These are phyloP conservation scores for Phytophthora lateralis DNA, from an alignment of 352 stramenopile species.

Conservation along the genomic window DNA sequence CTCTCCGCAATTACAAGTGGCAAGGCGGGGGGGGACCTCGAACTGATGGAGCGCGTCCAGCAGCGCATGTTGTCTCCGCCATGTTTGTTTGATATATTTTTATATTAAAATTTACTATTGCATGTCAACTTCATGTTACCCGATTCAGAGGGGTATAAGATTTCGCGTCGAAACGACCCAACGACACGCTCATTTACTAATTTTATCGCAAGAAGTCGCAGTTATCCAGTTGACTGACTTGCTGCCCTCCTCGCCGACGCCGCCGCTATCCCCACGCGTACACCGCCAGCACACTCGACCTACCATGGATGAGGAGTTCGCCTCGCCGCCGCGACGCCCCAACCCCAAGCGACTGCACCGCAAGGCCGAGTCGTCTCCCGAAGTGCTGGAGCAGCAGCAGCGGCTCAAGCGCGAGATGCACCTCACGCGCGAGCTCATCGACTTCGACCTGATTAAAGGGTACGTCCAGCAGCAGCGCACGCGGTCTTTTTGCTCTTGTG, in stretches of 20 bases:
- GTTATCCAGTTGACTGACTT: conserved; percentile 5
- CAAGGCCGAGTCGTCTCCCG: conserved; percentile 52
- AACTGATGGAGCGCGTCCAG: too few relatives aligned
- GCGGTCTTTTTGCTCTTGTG: conserved; percentile 1
- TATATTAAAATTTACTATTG: background rate
- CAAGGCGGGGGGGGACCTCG: too few relatives aligned
- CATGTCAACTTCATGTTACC: background rate
- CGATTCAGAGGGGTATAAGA: conserved; percentile 18
- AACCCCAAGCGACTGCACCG: conserved; percentile 52
- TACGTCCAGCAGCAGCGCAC: conserved; percentile 20
- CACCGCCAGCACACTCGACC: background rate
- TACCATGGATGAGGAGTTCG: conserved; percentile 51
- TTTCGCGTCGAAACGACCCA: conserved; percentile 12
- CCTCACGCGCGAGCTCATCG: conserved; percentile 77
- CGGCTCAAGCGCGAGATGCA: conserved; percentile 66
- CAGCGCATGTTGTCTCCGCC: too few relatives aligned
- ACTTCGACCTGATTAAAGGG: conserved; percentile 90
- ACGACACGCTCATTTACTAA: conserved; percentile 36
- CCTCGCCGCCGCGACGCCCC: conserved; percentile 25
- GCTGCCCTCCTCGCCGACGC: background rate
- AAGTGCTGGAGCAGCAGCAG: conserved; percentile 38
- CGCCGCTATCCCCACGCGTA: background rate
- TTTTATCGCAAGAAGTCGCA: conserved; percentile 30
- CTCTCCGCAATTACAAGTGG: too few relatives aligned
- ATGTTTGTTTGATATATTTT: too few relatives aligned